Evolutionary conservation across 179 eudicot species (phyloP), one percentile per base, ranked within the genome.

Genomic region (Patellifolia procumbens): DNA sequence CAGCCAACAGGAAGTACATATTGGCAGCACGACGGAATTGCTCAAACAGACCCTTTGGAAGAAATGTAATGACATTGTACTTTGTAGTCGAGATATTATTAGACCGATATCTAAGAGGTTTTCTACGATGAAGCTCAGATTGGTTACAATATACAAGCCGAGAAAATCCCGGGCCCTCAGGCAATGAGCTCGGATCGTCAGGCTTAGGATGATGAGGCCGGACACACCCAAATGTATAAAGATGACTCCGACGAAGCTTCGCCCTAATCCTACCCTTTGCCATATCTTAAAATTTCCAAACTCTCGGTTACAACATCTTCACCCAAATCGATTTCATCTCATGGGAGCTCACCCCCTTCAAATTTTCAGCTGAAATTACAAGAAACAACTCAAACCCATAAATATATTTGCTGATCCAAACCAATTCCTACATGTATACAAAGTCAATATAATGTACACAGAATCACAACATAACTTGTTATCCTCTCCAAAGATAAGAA

Each of bases 11-110:
- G 70, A 95, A 95, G 73, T 95, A 95, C 75, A 95, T 76, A 79
- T 95, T 95, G 58, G 99, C 99, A 37, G 93, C 99, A 31, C 99
- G 97, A 9, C 97, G 85, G 55, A 95, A 95, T 77, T 95, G 97
- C 88, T 95, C 97, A 72, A 89, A 92, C 3, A 87, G 81, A 31
- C 97, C 97, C 81, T 92, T 94, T 2, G 99, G 97, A 48, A 92
- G 77, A 78, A 89, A 94, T 0, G 91, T 87, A 32, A 84, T 55
- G 59, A 89, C 19, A 59, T 86, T 94, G 80, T 92, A 94, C 79
- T 94, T 94, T 10, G 98, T 94, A 46, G 98, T 94, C 19, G 98
- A 89, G 74, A 90, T 94, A 81, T 91, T 89, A 72, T 94, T 94
- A 9, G 88, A 37, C 78, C 89, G 72, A 82, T 92, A 91, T 72